phyloP scores from a whole-genome alignment of 352 stramenopile genomes.

The Phytophthora pistaciae region DNA sequence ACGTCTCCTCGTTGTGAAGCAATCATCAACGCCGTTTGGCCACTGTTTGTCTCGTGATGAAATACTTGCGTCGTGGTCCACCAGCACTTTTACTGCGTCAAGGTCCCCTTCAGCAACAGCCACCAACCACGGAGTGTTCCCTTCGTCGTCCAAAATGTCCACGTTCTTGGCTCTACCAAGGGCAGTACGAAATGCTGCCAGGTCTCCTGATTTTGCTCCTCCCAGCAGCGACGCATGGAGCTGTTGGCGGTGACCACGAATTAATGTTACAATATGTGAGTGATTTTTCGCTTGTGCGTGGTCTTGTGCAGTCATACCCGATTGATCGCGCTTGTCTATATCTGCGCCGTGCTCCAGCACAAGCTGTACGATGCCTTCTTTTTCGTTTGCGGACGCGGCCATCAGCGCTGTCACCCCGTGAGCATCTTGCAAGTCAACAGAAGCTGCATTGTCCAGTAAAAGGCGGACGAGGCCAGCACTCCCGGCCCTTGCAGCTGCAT shows the following conservation, averaged over 20 bases:
- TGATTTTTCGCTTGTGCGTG: not conserved
- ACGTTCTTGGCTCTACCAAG: too few species aligned
- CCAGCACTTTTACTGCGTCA: too few species aligned
- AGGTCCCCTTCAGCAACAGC: too few species aligned
- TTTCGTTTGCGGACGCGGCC: too few species aligned
- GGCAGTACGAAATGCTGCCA: too few species aligned
- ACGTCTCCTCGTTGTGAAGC: too few species aligned
- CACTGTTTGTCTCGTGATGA: too few species aligned
- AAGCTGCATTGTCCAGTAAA: not conserved
- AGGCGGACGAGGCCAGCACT: not conserved
- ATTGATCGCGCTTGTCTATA: not conserved
- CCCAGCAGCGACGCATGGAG: not conserved
- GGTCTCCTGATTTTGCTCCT: too few species aligned
- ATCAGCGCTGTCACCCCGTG: not conserved
- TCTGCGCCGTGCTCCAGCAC: not conserved
- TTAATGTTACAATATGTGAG: not conserved
- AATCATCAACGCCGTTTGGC: too few species aligned
- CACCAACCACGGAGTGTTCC: too few species aligned
- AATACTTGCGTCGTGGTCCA: too few species aligned
- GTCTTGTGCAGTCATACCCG: not conserved
- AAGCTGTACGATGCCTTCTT: not conserved
- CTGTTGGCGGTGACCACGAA: not conserved
- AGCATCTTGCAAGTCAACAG: not conserved
- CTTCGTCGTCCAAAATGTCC: too few species aligned
- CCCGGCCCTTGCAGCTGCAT: not conserved